These are phyloP conservation scores for Penicillium palitans DNA, from an alignment of 2,329 filamentous ascomycete genomes.

Conservation along the genomic window DNA sequence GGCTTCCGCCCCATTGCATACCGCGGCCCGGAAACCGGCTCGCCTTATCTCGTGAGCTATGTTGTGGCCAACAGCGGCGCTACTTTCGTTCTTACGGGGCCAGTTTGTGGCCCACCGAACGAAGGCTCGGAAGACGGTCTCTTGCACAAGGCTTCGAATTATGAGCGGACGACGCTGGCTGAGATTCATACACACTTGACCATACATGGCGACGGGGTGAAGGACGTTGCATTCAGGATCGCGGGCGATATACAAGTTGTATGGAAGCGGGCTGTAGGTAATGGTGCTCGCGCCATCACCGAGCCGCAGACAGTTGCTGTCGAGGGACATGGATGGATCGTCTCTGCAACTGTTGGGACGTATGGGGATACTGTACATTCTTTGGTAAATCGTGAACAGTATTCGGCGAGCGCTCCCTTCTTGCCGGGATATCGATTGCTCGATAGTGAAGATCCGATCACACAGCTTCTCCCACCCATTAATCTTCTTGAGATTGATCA, in stretches of 20 bases:
- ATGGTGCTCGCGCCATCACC: constrained; percentile 66
- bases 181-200: constrained; percentile 79
- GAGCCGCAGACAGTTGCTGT: constrained; percentile 58
- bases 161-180: constrained; percentile 62
- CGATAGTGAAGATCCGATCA: constrained; percentile 45
- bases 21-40: constrained; percentile 81
- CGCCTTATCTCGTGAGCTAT: constrained; percentile 73
- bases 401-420: constrained; percentile 64
- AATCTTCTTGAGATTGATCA: constrained; percentile 77
- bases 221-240: constrained; percentile 88
- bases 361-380: constrained; percentile 92
- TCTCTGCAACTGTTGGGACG: constrained; percentile 73
- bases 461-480: constrained; percentile 59
- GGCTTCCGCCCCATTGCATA: constrained; percentile 80
- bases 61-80: constrained; percentile 75
- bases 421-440: constrained; percentile 71
- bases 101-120: constrained; percentile 59
- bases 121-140: constrained; percentile 59
- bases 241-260: constrained; percentile 71
- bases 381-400: constrained; percentile 68
- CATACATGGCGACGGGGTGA: constrained; percentile 84
- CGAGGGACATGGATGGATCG: constrained; percentile 56
- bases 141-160: constrained; percentile 37
- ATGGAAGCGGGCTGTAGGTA: constrained; percentile 67
- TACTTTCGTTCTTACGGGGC: constrained; percentile 81